Base-by-base conservation (phyloP, 768 basidiomycete species). In the Omphalotus guepiniiformis region DNA sequence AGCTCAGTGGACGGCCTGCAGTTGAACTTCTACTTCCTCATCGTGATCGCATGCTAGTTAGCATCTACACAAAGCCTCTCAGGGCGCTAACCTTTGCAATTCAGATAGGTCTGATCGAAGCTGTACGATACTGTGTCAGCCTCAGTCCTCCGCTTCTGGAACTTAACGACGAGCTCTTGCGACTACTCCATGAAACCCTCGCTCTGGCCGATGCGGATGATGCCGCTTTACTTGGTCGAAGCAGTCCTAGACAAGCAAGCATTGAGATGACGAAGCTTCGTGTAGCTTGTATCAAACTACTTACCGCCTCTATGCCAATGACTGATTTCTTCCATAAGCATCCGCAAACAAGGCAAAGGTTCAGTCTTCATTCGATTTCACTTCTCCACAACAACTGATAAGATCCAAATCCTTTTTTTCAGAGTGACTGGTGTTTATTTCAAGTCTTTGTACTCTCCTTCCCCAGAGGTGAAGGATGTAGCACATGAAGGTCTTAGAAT, bases 71-170 rank as follows among this genome's bases (percentile, higher is more conserved):
- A n/a, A 97, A 98, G 60, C 96, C 96, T 11, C 76, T 99, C 16
- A 78, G 96, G 43, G 96, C 96, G 0, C 76, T 99, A 21, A 93
- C 93, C 1, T 94, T 97, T 62, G 76, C 86, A 13, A 91, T 92
- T 58, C 96, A 98, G 63, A 96, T 98, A 48, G 96, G 94, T 25
- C 93, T 97, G 79, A 93, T 98, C 50, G 96, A 98, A 58, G 93
- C 93, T 15, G 83, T 98, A 50, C 88, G 94, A 8, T 99, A 93
- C 63, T 91, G 92, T 61, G 81, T 99, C 52, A 87, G 81, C 48
- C 71, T 97, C 27, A 80, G 89, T 22, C 94, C 96, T 8, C 89
- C 92, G 1, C 76, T 98, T 21, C 83, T 93, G 2, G 93, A 96
- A 55, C 72, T 93, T 32, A 92, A 91, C 53, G 95, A 97, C 36